phyloP scores from a whole-genome alignment of 2,329 filamentous ascomycete genomes.

The Fusarium sp. region DNA sequence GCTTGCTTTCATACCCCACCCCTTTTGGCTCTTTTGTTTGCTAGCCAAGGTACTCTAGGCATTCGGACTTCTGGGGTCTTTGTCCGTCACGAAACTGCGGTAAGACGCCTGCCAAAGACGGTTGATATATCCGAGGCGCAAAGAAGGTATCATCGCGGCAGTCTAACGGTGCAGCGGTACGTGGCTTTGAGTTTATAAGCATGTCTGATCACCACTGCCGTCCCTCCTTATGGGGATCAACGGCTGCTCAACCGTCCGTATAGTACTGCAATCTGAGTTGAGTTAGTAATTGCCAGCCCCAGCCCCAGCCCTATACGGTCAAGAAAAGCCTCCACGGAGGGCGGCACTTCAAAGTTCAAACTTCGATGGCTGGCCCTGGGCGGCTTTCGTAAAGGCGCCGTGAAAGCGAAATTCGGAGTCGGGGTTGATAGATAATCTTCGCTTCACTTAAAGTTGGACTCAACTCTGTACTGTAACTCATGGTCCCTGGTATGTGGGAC shows the following conservation, averaged over 20 bases:
- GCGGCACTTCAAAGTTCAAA: constrained; percentile 16
- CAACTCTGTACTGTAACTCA: neutral
- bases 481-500: constrained; percentile 15
- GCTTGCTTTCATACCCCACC: neutral
- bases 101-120: constrained; percentile 20
- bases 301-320: constrained; percentile 22
- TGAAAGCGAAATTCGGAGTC: constrained; percentile 15
- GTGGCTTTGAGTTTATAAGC: neutral
- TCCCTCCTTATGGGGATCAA: constrained; percentile 15
- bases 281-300: constrained; percentile 7
- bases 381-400: neutral
- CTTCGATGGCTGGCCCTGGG: neutral
- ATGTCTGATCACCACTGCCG: constrained; percentile 19
- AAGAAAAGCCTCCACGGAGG: neutral
- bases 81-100: constrained; percentile 17
- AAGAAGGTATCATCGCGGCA: constrained; percentile 7
- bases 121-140: constrained; percentile 31
- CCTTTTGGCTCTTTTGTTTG: neutral
- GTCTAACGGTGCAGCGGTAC: constrained; percentile 3
- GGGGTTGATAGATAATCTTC: constrained; percentile 3
- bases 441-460: constrained; percentile 5
- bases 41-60: neutral
- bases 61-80: neutral
- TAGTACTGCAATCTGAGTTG: neutral
- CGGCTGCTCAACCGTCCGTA: neutral